Evolutionary conservation across 2,329 filamentous ascomycete species (phyloP).

Genomic region (Chrysoporthe puriensis): DNA sequence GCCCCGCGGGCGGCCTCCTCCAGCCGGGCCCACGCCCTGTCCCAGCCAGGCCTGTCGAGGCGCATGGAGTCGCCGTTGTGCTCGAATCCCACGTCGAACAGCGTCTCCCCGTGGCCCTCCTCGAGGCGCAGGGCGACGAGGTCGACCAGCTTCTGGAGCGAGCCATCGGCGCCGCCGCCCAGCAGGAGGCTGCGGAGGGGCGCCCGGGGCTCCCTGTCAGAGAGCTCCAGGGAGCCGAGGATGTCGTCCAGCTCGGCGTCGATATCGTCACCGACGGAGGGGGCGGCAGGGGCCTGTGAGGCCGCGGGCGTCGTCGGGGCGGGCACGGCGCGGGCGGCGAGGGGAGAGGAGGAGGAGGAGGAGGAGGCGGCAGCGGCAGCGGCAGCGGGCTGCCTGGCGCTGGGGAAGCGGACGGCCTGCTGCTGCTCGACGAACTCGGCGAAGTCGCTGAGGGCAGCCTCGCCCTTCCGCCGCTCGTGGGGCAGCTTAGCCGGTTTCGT

Average conservation of each 20-base stretch:
- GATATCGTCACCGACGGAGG: conserved; percentile 47
- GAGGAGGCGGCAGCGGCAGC: too few species aligned
- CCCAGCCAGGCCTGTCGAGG: conserved; percentile 76
- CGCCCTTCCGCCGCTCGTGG: conserved; percentile 83
- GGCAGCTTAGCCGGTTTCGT: conserved; percentile 62
- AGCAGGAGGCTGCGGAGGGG: conserved; percentile 79
- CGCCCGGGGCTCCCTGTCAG: conserved; percentile 69
- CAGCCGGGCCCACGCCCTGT: conserved; percentile 69
- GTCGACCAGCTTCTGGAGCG: conserved; percentile 64
- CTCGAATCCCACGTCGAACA: conserved; percentile 92
- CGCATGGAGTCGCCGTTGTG: conserved; percentile 85
- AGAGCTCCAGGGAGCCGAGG: conserved; percentile 82
- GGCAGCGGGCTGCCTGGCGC: conserved; percentile 13
- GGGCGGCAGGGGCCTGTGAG: conserved; percentile 36
- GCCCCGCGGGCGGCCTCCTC: conserved; percentile 65
- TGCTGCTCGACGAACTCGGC: conserved; percentile 97
- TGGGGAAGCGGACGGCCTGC: conserved; percentile 72
- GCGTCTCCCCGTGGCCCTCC: conserved; percentile 84
- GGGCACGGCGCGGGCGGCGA: background rate
- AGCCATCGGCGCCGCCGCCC: conserved; percentile 60
- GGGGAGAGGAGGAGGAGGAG: background rate
- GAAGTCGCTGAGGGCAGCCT: conserved; percentile 91
- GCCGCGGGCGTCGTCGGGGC: background rate
- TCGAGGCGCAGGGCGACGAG: conserved; percentile 71
- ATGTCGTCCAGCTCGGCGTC: conserved; percentile 90